A percentile compares a stretch with the other conserved stretches of the same genome.
These are phyloP conservation scores for Aureobasidium sp. DNA, from an alignment of 2,329 filamentous ascomycete genomes.

Conservation along the genomic window DNA sequence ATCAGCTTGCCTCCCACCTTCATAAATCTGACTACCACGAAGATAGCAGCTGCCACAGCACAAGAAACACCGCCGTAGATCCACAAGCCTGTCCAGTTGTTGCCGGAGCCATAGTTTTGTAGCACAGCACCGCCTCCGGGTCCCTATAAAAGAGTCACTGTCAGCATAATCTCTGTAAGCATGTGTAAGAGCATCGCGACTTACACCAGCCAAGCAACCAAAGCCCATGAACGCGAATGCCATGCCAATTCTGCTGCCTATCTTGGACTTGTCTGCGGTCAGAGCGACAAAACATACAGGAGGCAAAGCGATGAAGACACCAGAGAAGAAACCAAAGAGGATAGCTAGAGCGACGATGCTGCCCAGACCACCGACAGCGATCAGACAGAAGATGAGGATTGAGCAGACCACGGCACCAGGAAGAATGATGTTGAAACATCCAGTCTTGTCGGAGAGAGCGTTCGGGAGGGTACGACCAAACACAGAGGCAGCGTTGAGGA, in stretches of 20 bases:
- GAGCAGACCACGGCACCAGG: slow-evolving; percentile 36
- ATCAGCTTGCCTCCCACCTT: slow-evolving; percentile 31
- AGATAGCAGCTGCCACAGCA: slow-evolving; percentile 22
- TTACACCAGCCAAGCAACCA: slow-evolving; percentile 36
- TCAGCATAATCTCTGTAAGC: not conserved
- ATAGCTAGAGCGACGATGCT: slow-evolving; percentile 41
- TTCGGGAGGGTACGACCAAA: slow-evolving; percentile 47
- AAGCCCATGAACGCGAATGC: slow-evolving; percentile 38
- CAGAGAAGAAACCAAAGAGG: slow-evolving; percentile 48
- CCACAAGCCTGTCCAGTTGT: slow-evolving; percentile 43
- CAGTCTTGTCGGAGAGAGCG: slow-evolving; percentile 42
- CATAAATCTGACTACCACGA: slow-evolving; percentile 30
- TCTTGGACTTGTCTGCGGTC: slow-evolving; percentile 44
- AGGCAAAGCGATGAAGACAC: slow-evolving; percentile 48
- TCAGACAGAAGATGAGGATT: slow-evolving; percentile 40
- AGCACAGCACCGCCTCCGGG: slow-evolving; percentile 42
- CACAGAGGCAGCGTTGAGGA: slow-evolving; percentile 46
- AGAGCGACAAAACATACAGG: slow-evolving; percentile 44
- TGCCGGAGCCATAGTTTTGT: slow-evolving; percentile 19
- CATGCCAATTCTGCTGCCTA: slow-evolving; percentile 50
- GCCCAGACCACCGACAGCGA: slow-evolving; percentile 36
- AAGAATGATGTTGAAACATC: slow-evolving; percentile 41
- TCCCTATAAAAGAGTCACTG: slow-evolving; percentile 14
- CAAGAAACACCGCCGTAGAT: slow-evolving; percentile 34
- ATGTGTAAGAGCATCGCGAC: not conserved